These are phyloP conservation scores for Penicillium sp. DNA, from an alignment of 2,329 filamentous ascomycete genomes.

Conservation along the genomic window DNA sequence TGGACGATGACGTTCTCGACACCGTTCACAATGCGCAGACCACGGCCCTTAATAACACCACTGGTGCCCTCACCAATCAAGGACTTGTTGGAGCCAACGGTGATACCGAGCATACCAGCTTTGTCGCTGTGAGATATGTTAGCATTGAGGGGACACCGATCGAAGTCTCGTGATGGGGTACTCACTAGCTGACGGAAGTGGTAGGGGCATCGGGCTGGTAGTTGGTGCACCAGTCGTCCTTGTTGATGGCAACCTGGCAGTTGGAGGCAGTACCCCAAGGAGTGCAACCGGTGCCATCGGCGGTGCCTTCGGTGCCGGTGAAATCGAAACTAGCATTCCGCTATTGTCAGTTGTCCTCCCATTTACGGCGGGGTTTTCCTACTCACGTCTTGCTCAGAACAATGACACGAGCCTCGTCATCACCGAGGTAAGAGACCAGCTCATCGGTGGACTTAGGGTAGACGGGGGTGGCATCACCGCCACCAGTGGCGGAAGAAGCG, in stretches of 20 bases:
- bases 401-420: constrained; percentile 5
- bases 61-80: constrained; percentile 5
- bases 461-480: constrained; percentile 3
- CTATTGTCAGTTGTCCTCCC: background rate
- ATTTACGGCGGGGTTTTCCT: no score
- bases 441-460: constrained; percentile 7
- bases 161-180: background rate
- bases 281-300: background rate
- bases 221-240: constrained; percentile 9
- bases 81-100: constrained; percentile 9
- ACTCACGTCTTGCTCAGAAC: constrained; percentile 9
- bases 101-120: constrained; percentile 8
- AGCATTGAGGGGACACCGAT: background rate
- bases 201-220: constrained; percentile 3
- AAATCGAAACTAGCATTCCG: constrained; percentile 4
- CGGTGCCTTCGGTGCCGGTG: constrained; percentile 4
- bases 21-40: constrained; percentile 7
- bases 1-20: constrained; percentile 10
- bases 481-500: constrained; percentile 8
- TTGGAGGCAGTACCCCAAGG: constrained; percentile 4
- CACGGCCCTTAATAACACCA: constrained; percentile 7
- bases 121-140: background rate
- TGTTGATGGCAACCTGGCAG: constrained; percentile 10
- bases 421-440: constrained; percentile 10
- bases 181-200: constrained; percentile 7